Evolutionary conservation across 148 eudicot species (phyloP).

Genomic region (Fallopia convolvulus): DNA sequence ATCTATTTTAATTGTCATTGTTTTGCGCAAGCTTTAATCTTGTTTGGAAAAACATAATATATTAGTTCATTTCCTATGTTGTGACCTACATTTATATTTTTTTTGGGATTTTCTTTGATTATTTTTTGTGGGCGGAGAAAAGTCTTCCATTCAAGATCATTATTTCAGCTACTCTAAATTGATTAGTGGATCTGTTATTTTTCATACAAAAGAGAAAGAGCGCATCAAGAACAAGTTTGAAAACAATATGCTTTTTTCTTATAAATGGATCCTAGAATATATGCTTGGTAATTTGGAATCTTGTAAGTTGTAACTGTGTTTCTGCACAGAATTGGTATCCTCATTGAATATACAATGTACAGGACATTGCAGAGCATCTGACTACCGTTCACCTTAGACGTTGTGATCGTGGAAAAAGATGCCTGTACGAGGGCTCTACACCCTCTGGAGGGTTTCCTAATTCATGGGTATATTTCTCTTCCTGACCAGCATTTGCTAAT

Average conservation of each 20-base stretch:
- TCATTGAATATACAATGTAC: conserved; percentile 18
- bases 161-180: neutral
- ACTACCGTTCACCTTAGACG: conserved; percentile 77
- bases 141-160: neutral
- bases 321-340: neutral
- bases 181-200: neutral
- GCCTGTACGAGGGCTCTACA: conserved; percentile 93
- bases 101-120: neutral
- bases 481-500: neutral
- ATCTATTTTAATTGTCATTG: no score
- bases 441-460: conserved; percentile 89
- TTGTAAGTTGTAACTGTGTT: neutral
- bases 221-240: neutral
- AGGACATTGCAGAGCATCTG: conserved; percentile 98
- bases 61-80: neutral
- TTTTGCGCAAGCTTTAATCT: neutral
- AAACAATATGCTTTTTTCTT: neutral
- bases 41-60: neutral
- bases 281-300: neutral
- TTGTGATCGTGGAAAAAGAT: conserved; percentile 90
- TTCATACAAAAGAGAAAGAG: neutral
- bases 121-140: neutral
- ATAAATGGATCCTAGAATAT: neutral
- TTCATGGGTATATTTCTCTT: conserved; percentile 53
- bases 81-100: neutral